Base-by-base conservation (phyloP, 2,329 filamentous ascomycete genomes). In the Bimuria novae-zelandiae region DNA sequence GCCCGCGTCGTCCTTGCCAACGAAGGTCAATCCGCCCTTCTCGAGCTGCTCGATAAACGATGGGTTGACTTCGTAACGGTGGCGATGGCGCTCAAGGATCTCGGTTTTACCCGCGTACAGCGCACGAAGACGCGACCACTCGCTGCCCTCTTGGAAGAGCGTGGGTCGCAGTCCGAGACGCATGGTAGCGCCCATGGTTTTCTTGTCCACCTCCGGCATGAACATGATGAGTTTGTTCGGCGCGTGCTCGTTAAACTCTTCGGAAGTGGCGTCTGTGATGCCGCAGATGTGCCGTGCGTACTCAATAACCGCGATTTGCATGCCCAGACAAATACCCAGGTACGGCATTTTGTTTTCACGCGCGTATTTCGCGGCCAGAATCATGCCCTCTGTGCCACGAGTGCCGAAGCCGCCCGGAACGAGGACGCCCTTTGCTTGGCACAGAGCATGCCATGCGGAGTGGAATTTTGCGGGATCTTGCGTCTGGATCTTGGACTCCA, bases 231-330 rank as follows among this genome's bases (percentile, higher is more conserved):
- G 84, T 22, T 84, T 85, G 68, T 92, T 80, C 42, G 85, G 77
- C n/a, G 86, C 82, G 3, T 78, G 68, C 80, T 21, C 80, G 71
- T 83, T 74, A 59, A 87, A 80, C 61, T 87, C 84, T 49, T 79
- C 79, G 5, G 80, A 83, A 4, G 79, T 80, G 1, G 84, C 84
- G 37, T 79, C 75, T 3, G 76, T 73, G 57, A 92, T 80, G 23
- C 83, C 84, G 75, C 86, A 89, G 1, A 93, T 79, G 60, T 90
- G 86, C 36, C 92, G 86, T 1, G 92, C 91, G 63, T 86, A 90
- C 74, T 97, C 92, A 62, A 97, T 89, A 41, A 96, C 91, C 17
- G 93, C 92, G 41, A 96, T 83, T 73, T 97, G 94, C 87, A 96
- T 91, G 52, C 92, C 92, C 19, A 97, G 80, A 71, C 93, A 97